phyloP scores from a whole-genome alignment of 306 rosid species.

The Carpinus viminea region DNA sequence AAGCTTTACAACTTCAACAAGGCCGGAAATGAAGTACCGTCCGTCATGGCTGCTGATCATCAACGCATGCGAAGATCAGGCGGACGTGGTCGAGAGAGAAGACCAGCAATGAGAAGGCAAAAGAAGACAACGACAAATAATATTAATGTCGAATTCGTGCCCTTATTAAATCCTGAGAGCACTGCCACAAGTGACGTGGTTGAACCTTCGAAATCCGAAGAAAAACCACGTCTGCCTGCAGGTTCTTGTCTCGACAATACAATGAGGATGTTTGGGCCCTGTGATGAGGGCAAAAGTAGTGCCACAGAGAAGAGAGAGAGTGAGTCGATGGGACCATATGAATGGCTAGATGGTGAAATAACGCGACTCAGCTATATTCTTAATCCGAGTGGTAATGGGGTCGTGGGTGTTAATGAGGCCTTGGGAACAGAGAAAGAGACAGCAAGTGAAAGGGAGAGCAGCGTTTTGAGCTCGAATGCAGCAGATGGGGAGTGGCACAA shows the following conservation, averaged over 20 bases:
- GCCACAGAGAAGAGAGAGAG: neutral
- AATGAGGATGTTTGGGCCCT: neutral
- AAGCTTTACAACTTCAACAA: conserved; percentile 60
- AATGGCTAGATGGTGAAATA: conserved; percentile 47
- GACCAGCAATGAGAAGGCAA: conserved; percentile 29
- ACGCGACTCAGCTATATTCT: conserved; percentile 34
- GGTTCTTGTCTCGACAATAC: conserved; percentile 14
- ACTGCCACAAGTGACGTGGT: neutral
- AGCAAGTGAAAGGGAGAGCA: conserved; percentile 17
- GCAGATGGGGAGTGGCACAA: conserved; percentile 42
- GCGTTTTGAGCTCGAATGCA: conserved; percentile 39
- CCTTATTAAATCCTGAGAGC: neutral
- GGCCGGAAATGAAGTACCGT: conserved; percentile 32
- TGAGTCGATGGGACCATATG: conserved; percentile 43
- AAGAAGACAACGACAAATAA: conserved; percentile 10
- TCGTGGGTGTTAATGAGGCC: conserved; percentile 10
- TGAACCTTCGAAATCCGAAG: conserved; percentile 16
- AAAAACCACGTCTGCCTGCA: neutral
- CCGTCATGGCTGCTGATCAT: conserved; percentile 18
- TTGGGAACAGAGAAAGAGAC: conserved; percentile 22
- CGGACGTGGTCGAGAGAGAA: conserved; percentile 20
- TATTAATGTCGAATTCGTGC: neutral
- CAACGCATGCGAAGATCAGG: conserved; percentile 26
- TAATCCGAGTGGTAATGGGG: conserved; percentile 31
- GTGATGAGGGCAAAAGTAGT: neutral